Evolutionary conservation across 2,329 filamentous ascomycete genomes (phyloP).

Genomic region (Byssochlamys sp.): DNA sequence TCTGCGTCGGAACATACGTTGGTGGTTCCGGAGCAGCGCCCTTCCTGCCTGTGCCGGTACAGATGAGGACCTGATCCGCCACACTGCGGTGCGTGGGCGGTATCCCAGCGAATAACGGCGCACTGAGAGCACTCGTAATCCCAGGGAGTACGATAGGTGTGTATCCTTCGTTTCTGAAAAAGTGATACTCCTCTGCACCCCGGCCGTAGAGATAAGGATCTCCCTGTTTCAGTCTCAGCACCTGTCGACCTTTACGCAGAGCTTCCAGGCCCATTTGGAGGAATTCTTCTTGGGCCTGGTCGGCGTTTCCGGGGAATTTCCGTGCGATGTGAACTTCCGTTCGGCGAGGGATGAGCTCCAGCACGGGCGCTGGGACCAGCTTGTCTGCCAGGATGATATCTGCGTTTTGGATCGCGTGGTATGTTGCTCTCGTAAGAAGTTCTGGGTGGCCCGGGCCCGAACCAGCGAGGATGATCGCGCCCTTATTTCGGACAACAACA

Average conservation of each 20-base stretch:
- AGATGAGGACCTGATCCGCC: conserved; percentile 87
- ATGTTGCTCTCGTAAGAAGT: conserved; percentile 62
- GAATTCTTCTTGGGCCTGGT: conserved; percentile 83
- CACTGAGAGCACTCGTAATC: conserved; percentile 77
- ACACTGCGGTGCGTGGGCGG: conserved; percentile 82
- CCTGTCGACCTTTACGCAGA: conserved; percentile 60
- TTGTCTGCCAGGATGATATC: conserved; percentile 45
- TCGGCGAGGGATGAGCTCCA: conserved; percentile 81
- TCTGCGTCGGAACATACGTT: conserved; percentile 63
- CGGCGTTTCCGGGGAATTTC: conserved; percentile 95
- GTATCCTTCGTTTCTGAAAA: conserved; percentile 65
- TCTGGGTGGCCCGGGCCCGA: conserved; percentile 89
- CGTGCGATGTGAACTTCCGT: conserved; percentile 85
- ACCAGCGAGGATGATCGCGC: conserved; percentile 77
- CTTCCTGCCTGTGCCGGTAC: conserved; percentile 88
- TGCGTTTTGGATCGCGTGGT: conserved; percentile 39
- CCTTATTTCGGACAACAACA: conserved; percentile 31
- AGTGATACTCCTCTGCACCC: conserved; percentile 83
- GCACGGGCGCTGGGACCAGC: conserved; percentile 61
- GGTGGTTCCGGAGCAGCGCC: conserved; percentile 75
- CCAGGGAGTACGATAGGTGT: conserved; percentile 70
- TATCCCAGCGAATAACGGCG: conserved; percentile 78
- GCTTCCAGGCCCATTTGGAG: conserved; percentile 66
- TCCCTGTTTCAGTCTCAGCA: conserved; percentile 86
- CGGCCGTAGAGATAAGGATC: conserved; percentile 94